Conservation (phyloP, 164 flowering plant genomes). For the Piper longum region DNA sequence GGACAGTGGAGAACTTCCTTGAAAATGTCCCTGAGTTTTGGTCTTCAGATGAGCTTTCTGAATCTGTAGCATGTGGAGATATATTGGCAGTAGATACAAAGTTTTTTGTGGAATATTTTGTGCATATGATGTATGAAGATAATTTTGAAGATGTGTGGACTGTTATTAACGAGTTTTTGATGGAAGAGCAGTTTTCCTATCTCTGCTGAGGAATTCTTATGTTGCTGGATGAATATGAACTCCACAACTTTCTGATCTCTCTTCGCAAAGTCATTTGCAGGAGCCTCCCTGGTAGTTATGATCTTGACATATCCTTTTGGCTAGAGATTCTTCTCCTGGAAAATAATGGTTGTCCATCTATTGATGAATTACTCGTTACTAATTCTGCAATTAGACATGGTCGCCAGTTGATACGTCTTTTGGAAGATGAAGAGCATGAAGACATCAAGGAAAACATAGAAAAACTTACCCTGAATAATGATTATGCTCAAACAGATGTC, state of each 20-base stretch:
- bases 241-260: conserved; percentile 28
- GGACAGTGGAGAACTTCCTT: conserved; percentile 74
- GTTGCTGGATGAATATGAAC: conserved; percentile 50
- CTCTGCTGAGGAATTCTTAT: conserved; percentile 67
- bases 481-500: conserved; percentile 11
- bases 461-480: conserved; percentile 27
- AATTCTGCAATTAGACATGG: conserved; percentile 56
- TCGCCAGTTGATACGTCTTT: conserved; percentile 51
- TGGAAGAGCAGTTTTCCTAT: conserved; percentile 49
- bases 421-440: conserved; percentile 42
- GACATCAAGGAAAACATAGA: conserved; percentile 32
- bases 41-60: conserved; percentile 81
- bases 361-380: conserved; percentile 53
- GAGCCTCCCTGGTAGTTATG: conserved; percentile 8
- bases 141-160: conserved; percentile 61
- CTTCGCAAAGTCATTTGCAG: conserved; percentile 23
- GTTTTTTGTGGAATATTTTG: conserved; percentile 52
- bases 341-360: conserved; percentile 23
- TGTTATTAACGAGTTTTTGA: conserved; percentile 39
- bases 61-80: conserved; percentile 66
- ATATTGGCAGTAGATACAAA: conserved; percentile 46
- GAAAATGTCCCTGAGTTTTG: conserved; percentile 91
- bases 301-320: conserved; percentile 25
- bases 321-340: conserved; percentile 42
- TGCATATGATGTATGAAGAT: conserved; percentile 59